Conservation (phyloP, 2,329 filamentous ascomycete species). For the Blastomyces emzantsi region DNA sequence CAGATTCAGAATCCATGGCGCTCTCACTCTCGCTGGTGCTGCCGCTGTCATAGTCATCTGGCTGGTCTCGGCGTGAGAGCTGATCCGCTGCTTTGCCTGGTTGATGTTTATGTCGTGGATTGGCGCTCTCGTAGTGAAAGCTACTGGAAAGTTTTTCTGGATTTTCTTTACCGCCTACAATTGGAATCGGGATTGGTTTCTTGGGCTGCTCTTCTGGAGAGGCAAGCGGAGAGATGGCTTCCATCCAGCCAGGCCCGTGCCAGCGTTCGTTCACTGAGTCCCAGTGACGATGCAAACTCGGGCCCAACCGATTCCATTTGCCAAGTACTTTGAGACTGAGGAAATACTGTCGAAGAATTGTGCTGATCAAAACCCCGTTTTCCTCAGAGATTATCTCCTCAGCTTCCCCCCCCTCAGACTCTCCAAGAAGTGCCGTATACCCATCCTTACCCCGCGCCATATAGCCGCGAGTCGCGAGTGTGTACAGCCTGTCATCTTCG, state of each 20-base stretch:
- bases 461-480: conserved; percentile 72
- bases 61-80: neutral
- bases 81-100: neutral
- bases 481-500: conserved; percentile 56
- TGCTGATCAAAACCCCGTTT: conserved; percentile 76
- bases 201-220: neutral
- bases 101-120: conserved; percentile 12
- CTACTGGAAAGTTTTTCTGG: conserved; percentile 16
- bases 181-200: neutral
- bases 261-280: conserved; percentile 53
- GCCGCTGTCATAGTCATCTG: conserved; percentile 13
- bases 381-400: conserved; percentile 78
- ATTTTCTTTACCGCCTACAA: neutral
- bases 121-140: conserved; percentile 16
- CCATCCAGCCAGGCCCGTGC: conserved; percentile 44
- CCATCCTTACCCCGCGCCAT: conserved; percentile 87
- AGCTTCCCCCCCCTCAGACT: conserved; percentile 64
- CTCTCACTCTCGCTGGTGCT: conserved; percentile 18
- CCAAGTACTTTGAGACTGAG: conserved; percentile 74
- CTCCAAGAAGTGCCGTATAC: conserved; percentile 64
- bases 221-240: conserved; percentile 17
- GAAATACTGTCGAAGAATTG: conserved; percentile 84
- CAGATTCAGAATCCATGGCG: conserved; percentile 36
- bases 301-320: conserved; percentile 64
- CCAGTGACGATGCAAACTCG: conserved; percentile 57